phyloP scores from a whole-genome alignment of 2,329 filamentous ascomycete species.

The Chrysoporthe deuterocubensis region DNA sequence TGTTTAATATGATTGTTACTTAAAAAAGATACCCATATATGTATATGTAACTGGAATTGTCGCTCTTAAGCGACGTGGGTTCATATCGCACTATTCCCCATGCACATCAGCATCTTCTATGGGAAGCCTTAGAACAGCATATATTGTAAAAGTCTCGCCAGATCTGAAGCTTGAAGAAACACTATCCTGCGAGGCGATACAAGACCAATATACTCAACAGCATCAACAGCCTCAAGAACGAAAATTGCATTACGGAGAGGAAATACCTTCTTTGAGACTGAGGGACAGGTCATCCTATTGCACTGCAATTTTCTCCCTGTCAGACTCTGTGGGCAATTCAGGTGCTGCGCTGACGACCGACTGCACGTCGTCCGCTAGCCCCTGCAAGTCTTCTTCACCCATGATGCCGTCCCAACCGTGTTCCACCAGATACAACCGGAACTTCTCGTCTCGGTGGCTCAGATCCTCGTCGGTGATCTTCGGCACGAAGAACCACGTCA shows the following conservation, averaged over 20 bases:
- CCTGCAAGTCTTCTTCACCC: constrained; percentile 8
- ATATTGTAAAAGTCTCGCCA: not conserved
- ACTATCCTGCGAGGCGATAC: too few relatives aligned
- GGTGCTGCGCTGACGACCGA: not conserved
- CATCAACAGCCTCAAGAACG: not conserved
- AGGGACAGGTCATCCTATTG: not conserved
- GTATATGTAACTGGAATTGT: too few relatives aligned
- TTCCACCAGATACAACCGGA: not conserved
- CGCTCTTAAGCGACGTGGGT: too few relatives aligned
- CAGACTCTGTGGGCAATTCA: not conserved
- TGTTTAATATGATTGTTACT: too few relatives aligned
- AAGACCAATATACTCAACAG: not conserved
- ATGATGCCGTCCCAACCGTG: constrained; percentile 3
- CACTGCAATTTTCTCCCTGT: not conserved
- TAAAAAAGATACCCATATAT: too few relatives aligned
- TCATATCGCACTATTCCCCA: too few relatives aligned
- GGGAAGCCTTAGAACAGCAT: not conserved
- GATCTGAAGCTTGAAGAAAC: not conserved
- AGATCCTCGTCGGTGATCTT: constrained; percentile 1
- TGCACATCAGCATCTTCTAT: not conserved
- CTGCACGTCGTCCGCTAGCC: not conserved
- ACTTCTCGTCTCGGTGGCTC: not conserved
- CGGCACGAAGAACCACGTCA: not conserved
- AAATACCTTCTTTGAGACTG: not conserved
- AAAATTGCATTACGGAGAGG: not conserved